Evolutionary conservation across 2,329 filamentous ascomycete genomes (phyloP), one percentile per base, ranked within the genome.

Genomic region (Fusarium nodosum): DNA sequence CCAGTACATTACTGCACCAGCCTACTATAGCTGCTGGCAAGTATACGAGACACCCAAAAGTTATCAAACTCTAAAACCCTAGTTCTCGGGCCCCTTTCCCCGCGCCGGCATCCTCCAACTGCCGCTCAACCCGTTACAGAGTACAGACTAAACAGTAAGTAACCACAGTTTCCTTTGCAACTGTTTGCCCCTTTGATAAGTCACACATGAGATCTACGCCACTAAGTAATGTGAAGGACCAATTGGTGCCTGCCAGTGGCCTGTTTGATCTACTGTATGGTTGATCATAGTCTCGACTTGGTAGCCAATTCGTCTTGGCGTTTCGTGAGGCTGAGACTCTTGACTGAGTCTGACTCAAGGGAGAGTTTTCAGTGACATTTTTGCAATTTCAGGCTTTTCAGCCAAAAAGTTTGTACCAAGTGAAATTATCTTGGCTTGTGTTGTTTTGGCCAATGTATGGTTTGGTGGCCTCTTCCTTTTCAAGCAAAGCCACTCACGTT

Each of bases 331-430:
- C 61, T 64, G 60, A 63, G 30, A 62, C 59, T 30, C 31, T 50
- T 34, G 59, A 39, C 6, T 36, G 59, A 65, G 53, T 60, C 60
- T 41, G 59, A 65, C 53, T 65, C 62, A 52, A 64, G 60, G 24
- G 24, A 60, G 46, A 47, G 52, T 60, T 52, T 20, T 18, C 34
- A 24, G 31, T 50, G 48, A 34, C 31, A 52, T 34, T 39, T 38
- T 38, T 26, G 16, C n/a, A n/a, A 28, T 39, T 39, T 38, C 24
- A 24, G 24, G 24, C 24, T 24, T 24, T 24, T 24, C 33, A 51
- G 24, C 31, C 20, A 26, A 39, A 11, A 26, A 39, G n/a, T 39
- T 20, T 22, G n/a, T 20, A 13, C 20, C n/a, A 39, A 39, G 36
- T 15, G n/a, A 16, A 36, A 12, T n/a, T 28, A 22, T 41, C 7